Evolutionary conservation across 1,284 basidiomycete genomes (phyloP).

Genomic region (Grifola frondosa): DNA sequence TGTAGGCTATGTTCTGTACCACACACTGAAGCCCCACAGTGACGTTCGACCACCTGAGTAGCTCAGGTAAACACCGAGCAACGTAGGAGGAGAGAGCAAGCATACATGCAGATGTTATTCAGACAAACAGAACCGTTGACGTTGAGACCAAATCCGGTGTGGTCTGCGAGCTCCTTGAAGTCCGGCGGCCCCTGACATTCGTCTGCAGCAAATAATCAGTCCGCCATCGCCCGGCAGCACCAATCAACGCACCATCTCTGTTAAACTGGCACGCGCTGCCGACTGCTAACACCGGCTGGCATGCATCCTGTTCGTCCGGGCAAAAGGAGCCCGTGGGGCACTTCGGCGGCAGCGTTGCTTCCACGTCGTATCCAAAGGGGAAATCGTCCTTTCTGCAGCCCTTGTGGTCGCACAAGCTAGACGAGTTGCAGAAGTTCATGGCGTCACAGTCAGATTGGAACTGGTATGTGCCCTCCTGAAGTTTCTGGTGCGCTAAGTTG

Average conservation of each 20-base stretch:
- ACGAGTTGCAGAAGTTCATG: constrained; percentile 62
- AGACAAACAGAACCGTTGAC: constrained; percentile 82
- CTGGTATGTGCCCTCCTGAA: constrained; percentile 73
- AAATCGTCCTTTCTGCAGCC: constrained; percentile 77
- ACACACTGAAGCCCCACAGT: constrained; percentile 65
- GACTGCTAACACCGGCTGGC: constrained; percentile 60
- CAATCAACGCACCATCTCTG: constrained; percentile 66
- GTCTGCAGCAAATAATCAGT: constrained; percentile 45
- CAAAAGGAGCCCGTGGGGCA: constrained; percentile 72
- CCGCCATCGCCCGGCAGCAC: background rate
- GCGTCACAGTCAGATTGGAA: constrained; percentile 78
- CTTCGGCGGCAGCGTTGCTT: constrained; percentile 52
- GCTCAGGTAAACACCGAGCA: background rate
- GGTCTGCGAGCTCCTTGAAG: constrained; percentile 59
- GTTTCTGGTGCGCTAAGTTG: constrained; percentile 55
- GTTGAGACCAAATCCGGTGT: constrained; percentile 61
- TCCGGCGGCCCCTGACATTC: constrained; percentile 72
- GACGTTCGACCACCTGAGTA: constrained; percentile 69
- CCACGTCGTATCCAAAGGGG: constrained; percentile 62
- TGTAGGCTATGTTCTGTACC: constrained; percentile 78
- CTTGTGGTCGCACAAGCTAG: constrained; percentile 58
- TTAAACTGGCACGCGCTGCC: constrained; percentile 80
- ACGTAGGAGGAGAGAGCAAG: constrained; percentile 13
- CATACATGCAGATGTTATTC: constrained; percentile 78
- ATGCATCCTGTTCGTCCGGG: constrained; percentile 80